Conservation (phyloP, 2,329 filamentous ascomycete genomes). For the Neopestalotiopsis sp. region DNA sequence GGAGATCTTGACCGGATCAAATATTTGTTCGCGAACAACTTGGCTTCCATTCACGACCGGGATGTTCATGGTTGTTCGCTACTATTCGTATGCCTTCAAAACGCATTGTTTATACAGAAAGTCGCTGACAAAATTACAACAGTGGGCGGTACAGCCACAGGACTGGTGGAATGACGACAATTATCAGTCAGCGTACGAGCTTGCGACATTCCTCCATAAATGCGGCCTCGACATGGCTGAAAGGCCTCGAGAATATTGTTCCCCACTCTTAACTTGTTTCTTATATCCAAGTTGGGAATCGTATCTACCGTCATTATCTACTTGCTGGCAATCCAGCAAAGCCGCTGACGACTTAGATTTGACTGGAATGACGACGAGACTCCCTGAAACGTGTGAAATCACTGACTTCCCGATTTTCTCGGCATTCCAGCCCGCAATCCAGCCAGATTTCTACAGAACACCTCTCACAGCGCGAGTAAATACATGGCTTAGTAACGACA, state of each 20-base stretch:
- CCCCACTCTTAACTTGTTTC: too few relatives aligned
- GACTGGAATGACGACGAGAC: too few relatives aligned
- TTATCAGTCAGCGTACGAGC: too few relatives aligned
- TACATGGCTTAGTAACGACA: background rate
- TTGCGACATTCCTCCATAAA: background rate
- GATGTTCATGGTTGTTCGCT: fast-evolving
- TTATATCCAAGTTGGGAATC: too few relatives aligned
- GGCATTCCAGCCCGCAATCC: background rate
- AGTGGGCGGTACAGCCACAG: background rate
- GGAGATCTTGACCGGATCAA: background rate
- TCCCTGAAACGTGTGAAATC: too few relatives aligned
- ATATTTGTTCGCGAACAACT: background rate
- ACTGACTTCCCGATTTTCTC: background rate
- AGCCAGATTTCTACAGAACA: background rate
- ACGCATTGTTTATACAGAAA: background rate
- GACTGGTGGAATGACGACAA: too few relatives aligned
- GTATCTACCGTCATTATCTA: background rate
- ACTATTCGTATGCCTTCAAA: background rate
- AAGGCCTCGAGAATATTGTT: too few relatives aligned
- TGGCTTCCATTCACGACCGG: background rate
- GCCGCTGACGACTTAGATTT: too few relatives aligned
- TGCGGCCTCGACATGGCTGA: background rate
- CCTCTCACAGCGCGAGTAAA: background rate
- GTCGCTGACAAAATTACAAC: background rate
- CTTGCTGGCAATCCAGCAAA: background rate